phyloP scores from a whole-genome alignment of 2,329 filamentous ascomycete genomes.

The Podosphaera aphanis region DNA sequence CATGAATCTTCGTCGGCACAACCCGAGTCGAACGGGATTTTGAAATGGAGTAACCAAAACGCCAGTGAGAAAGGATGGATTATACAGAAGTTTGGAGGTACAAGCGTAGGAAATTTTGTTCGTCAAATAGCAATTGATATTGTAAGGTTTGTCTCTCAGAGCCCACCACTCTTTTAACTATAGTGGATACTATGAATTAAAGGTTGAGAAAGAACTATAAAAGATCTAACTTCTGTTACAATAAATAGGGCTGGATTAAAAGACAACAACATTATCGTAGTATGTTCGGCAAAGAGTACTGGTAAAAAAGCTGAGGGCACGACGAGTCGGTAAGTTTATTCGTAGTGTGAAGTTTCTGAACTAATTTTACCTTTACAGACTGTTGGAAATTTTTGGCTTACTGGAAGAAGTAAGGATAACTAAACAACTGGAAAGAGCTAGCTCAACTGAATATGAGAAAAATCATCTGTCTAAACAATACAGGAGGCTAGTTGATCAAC shows the following conservation, averaged over 20 bases:
- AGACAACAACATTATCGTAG: constrained; percentile 60
- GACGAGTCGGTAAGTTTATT: constrained; percentile 56
- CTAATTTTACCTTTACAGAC: constrained; percentile 1
- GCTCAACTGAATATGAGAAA: constrained; percentile 14
- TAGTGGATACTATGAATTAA: constrained; percentile 1
- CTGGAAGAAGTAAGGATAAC: constrained; percentile 14
- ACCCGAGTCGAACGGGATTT: neutral
- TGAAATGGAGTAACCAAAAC: constrained; percentile 11
- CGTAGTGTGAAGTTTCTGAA: neutral
- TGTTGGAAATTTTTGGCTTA: constrained; percentile 36
- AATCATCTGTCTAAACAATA: constrained; percentile 28
- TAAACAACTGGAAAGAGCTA: too few species aligned
- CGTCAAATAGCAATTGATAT: constrained; percentile 51
- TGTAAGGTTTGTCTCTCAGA: constrained; percentile 25
- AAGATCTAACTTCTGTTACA: neutral
- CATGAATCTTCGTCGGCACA: neutral
- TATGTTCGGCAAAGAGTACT: constrained; percentile 86
- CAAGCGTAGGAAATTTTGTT: constrained; percentile 84
- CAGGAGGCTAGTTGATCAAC: constrained; percentile 32
- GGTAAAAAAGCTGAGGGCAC: constrained; percentile 89
- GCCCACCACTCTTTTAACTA: neutral
- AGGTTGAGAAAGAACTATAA: neutral
- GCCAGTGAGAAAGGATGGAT: constrained; percentile 35
- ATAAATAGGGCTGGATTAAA: constrained; percentile 31
- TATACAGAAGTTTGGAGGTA: constrained; percentile 88